These are phyloP conservation scores for Rhipidocladum racemiflorum DNA, from an alignment of 176 grass and related monocot genomes.

Conservation along the genomic window DNA sequence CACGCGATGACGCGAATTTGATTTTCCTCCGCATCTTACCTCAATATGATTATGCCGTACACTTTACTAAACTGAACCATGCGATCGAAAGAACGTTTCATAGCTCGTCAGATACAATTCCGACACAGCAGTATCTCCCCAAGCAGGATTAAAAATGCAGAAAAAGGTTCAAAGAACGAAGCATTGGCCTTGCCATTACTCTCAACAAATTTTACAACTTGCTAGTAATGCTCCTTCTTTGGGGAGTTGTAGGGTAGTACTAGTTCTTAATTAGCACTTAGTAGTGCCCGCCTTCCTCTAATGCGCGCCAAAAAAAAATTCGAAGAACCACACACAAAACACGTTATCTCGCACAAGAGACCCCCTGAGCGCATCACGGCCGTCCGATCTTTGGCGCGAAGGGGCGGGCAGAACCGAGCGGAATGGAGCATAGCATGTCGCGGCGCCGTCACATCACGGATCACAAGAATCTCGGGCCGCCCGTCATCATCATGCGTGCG, in stretches of 20 bases:
- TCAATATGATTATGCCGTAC: not conserved
- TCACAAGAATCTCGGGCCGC: conserved; percentile 4
- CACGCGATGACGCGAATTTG: not conserved
- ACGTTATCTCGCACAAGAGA: not conserved
- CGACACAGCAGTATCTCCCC: not conserved
- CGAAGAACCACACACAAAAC: not conserved
- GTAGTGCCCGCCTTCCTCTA: not conserved
- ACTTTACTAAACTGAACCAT: not conserved
- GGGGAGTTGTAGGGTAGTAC: not conserved
- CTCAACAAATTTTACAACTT: conserved; percentile 15
- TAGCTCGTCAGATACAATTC: not conserved
- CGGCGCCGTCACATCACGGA: not conserved
- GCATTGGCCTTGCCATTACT: conserved; percentile 16
- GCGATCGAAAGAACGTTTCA: not conserved
- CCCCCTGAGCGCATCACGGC: not conserved
- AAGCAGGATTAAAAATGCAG: not conserved
- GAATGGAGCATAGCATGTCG: not conserved
- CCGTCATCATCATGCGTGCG: conserved; percentile 71
- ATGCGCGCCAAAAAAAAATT: not conserved
- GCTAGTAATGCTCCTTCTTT: not conserved
- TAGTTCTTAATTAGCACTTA: not conserved
- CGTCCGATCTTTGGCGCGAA: conserved; percentile 21
- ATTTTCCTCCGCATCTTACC: not conserved
- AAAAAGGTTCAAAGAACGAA: conserved; percentile 17
- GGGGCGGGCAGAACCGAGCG: too few species aligned